Evolutionary conservation across 163 green algal genomes (phyloP).

Genomic region (Coccomyxa subellipsoidea): DNA sequence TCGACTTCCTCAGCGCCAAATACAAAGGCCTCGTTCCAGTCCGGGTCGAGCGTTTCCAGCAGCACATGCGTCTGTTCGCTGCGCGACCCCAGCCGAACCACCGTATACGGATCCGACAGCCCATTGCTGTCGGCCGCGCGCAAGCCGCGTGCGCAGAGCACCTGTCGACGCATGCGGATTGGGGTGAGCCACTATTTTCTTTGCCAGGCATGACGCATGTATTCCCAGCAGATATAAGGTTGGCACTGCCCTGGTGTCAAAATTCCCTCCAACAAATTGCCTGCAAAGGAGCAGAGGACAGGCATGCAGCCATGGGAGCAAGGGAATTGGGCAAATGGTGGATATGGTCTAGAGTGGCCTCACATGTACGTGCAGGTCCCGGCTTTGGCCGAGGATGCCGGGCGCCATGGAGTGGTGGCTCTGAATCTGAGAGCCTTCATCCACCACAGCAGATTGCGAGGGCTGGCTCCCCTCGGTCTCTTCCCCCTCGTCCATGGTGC

Average conservation of each 20-base stretch:
- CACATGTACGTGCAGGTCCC: neutral
- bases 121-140: conserved; percentile 14
- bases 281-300: no score
- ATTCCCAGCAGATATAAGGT: neutral
- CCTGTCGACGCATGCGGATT: neutral
- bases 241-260: neutral
- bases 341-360: no score
- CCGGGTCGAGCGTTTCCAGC: conserved; percentile 36
- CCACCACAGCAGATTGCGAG: neutral
- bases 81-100: conserved; percentile 28
- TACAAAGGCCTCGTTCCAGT: conserved; percentile 39
- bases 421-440: neutral
- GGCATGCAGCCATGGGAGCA: neutral
- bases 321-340: no score
- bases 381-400: neutral
- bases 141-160: neutral
- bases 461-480: neutral
- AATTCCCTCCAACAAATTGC: neutral
- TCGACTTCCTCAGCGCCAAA: conserved; percentile 23
- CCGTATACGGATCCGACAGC: conserved; percentile 35
- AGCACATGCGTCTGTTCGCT: conserved; percentile 25
- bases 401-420: neutral
- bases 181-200: no score
- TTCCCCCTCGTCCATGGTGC: neutral
- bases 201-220: neutral